A percentile compares a stretch with the other conserved stretches of the same genome.
These are phyloP conservation scores for Ligustrum vulgare DNA, from an alignment of 257 asterid species.

Conservation along the genomic window DNA sequence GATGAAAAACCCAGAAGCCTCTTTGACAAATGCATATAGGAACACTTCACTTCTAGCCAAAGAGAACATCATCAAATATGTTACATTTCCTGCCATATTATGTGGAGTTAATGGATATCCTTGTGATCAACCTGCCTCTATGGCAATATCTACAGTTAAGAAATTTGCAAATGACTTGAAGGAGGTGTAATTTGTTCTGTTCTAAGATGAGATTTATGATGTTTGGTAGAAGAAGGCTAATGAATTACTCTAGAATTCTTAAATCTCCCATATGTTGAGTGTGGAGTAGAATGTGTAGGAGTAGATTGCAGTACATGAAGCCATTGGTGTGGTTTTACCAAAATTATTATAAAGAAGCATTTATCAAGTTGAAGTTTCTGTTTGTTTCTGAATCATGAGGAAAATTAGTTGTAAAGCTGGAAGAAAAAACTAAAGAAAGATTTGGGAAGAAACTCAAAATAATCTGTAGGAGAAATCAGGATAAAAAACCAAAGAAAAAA, in stretches of 20 bases:
- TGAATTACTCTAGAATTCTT: conserved; percentile 55
- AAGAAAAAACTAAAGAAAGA: too few species aligned
- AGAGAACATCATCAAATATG: conserved; percentile 64
- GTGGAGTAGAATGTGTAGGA: too few species aligned
- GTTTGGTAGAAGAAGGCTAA: conserved; percentile 70
- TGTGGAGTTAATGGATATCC: conserved; percentile 88
- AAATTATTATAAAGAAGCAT: too few species aligned
- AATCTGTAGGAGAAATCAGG: too few species aligned
- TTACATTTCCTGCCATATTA: conserved; percentile 91
- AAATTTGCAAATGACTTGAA: conserved; percentile 60
- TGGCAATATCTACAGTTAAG: conserved; percentile 76
- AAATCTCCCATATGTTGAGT: not conserved
- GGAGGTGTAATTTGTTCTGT: conserved; percentile 94
- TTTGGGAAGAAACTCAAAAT: too few species aligned
- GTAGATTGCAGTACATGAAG: too few species aligned
- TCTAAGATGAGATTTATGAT: conserved; percentile 68
- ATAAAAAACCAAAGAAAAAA: too few species aligned
- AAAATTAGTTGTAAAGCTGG: too few species aligned
- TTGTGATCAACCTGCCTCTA: conserved; percentile 80
- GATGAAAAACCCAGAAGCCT: not conserved
- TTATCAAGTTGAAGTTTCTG: too few species aligned
- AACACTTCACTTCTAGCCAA: conserved; percentile 76
- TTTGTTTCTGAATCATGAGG: too few species aligned
- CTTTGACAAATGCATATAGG: conserved; percentile 80
- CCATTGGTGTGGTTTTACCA: too few species aligned